Evolutionary conservation across 2,329 filamentous ascomycete genomes (phyloP), one percentile per base, ranked within the genome.

Genomic region (Phyllosticta capitalensis): DNA sequence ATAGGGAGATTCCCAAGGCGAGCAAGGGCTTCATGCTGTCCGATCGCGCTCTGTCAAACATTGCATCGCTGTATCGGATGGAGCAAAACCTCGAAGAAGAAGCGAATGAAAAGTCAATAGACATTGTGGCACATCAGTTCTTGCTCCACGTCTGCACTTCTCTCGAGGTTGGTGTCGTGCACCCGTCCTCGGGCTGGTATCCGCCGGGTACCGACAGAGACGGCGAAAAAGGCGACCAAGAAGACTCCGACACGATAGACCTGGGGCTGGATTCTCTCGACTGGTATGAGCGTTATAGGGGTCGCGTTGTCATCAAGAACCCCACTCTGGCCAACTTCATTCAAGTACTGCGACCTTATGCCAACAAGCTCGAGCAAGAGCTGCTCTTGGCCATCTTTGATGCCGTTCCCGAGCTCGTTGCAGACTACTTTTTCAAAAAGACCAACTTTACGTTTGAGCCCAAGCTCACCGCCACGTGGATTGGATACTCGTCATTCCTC

Each of bases 391-490:
- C 86, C 3, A 90, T 95, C 33, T 95, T 99, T 69, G 80, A 79
- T 63, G 83, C 83, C 7, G 89, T 88, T 0, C 92, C 95, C 0
- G 94, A 97, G 72, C 80, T 97, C 2, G 83, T 95, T 1, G 88
- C 90, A 51, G 86, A 91, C 67, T 99, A 95, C 71, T 97, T 96
- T 68, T 79, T 85, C 51, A 86, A 83, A 69, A 92, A 90, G 68
- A 83, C 86, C 22, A 69, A 68, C 58, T 94, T 97, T 67, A 84
- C 86, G 0, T 90, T 95, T 63, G 92, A 97, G 50, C 92, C 94
- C 0, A 97, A 96, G 69, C 80, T 95, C 5, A 94, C 91, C 2
- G 86, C 91, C 52, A 94, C 91, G 0, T 99, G 94, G 94, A 89
- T 97, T 65, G 92, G 92, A 50, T 96, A 95, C 69, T 90, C 91